Evolutionary conservation across 2,329 filamentous ascomycete species (phyloP), one percentile per base, ranked within the genome.

Genomic region (Beauveria sp.): DNA sequence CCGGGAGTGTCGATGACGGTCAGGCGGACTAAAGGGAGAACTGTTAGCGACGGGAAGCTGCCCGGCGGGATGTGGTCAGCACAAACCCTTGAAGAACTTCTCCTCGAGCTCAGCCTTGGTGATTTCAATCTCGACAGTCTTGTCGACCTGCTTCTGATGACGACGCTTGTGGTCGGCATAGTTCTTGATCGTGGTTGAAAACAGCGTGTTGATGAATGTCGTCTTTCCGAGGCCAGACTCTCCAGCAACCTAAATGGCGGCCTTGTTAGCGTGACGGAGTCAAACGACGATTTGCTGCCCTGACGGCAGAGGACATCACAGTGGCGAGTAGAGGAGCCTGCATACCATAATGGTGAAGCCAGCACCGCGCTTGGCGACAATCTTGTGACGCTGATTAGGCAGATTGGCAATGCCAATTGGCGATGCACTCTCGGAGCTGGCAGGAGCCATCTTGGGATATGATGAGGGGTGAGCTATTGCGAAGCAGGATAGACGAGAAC

Each of bases 111-210:
- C 95, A 64, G 95, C 95, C 86, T 99, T 99, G 77, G 95, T 99
- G 75, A 99, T 99, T 79, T 99, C 95, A 70, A 99, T 99, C 83
- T 99, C 96, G 67, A 99, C 95, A 12, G 95, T 99, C 86, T 98
- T 98, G 83, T 99, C 95, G 69, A 98, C 87, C 83, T 99, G 95
- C 87, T 99, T 99, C 80, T 95, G 91, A 79, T 99, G 95, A 74
- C 95, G 91, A 79, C 92, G 90, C 85, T 96, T 96, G 86, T 99
- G 93, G 79, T 99, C 95, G 85, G 95, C 95, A 78, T 99, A 99
- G 86, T 98, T 99, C 86, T 99, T 99, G 86, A 99, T 99, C 71
- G 95, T 99, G 68, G 96, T 99, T 66, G 95, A 99, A 85, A 99
- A 99, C 65, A 99, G 88, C 64, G 95, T 99, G 88, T 99, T 99